These are phyloP conservation scores for Daedaleopsis sinensis DNA, from an alignment of 768 basidiomycete species.

Conservation along the genomic window DNA sequence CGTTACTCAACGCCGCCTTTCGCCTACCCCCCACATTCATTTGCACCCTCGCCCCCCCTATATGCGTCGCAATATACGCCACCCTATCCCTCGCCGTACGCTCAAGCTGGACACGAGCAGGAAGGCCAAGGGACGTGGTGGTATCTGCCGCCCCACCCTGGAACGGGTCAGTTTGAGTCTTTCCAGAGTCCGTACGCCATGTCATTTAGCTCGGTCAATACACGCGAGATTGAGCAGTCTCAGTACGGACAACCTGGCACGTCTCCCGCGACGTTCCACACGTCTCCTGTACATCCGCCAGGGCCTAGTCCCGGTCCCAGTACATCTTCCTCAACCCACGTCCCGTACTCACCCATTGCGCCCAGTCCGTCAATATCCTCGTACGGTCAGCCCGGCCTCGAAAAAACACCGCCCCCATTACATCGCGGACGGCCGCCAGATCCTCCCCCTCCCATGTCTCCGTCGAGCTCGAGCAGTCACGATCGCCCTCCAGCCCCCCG, in stretches of 20 bases:
- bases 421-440: constrained; percentile 20
- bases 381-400: constrained; percentile 2
- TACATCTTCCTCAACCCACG: constrained; percentile 7
- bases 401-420: constrained; percentile 6
- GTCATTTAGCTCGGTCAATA: constrained; percentile 18
- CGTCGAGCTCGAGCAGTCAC: constrained; percentile 12
- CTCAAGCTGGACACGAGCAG: constrained; percentile 32
- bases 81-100: constrained; percentile 42
- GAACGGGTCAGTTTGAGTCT: constrained; percentile 27
- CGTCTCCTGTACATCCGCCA: constrained; percentile 16
- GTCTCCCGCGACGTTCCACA: constrained; percentile 4
- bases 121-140: constrained; percentile 57
- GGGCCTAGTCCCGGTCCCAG: constrained; percentile 11
- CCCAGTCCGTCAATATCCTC: constrained; percentile 2
- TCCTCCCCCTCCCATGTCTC: constrained; percentile 14
- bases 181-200: constrained; percentile 26
- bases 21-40: constrained; percentile 27
- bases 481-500: constrained; percentile 35
- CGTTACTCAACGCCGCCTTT: constrained; percentile 33
- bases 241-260: constrained; percentile 12
- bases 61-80: constrained; percentile 36
- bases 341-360: constrained; percentile 18
- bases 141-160: constrained; percentile 43
- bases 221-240: constrained; percentile 23
- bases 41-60: constrained; percentile 22